Conservation (phyloP, 2,329 filamentous ascomycete genomes). For the Nothopassalora personata region DNA sequence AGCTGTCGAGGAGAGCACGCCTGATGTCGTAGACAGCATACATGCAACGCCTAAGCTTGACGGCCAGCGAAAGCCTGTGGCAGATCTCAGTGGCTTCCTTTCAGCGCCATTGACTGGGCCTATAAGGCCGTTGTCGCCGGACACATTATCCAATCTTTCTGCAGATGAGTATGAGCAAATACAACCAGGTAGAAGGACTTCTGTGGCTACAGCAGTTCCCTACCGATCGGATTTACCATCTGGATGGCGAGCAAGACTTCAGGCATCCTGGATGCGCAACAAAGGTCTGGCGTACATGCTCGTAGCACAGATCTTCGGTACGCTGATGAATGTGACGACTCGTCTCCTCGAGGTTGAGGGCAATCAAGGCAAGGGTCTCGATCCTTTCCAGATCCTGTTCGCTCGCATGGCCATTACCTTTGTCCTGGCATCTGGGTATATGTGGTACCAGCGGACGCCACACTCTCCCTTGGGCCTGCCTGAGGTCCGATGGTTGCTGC, state of each 20-base stretch:
- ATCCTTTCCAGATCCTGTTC: slow-evolving; percentile 81
- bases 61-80: slow-evolving; percentile 1
- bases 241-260: slow-evolving; percentile 20
- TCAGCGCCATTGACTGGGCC: slow-evolving; percentile 25
- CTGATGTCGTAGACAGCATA: not conserved
- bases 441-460: slow-evolving; percentile 64
- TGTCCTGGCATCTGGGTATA: slow-evolving; percentile 58
- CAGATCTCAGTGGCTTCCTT: slow-evolving; percentile 21
- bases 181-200: slow-evolving; percentile 9
- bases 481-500: slow-evolving; percentile 62
- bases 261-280: slow-evolving; percentile 57
- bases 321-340: slow-evolving; percentile 78
- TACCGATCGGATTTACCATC: not conserved
- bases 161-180: slow-evolving; percentile 32
- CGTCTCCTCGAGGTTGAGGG: slow-evolving; percentile 65
- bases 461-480: slow-evolving; percentile 65
- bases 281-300: slow-evolving; percentile 70
- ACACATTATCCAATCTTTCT: slow-evolving; percentile 38
- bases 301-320: slow-evolving; percentile 72
- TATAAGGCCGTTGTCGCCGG: slow-evolving; percentile 38
- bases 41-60: slow-evolving; percentile 4
- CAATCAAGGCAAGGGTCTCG: slow-evolving; percentile 63
- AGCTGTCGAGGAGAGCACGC: not conserved
- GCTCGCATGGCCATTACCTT: slow-evolving; percentile 71
- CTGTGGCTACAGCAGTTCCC: slow-evolving; percentile 1